Evolutionary conservation across 2,329 filamentous ascomycete genomes (phyloP), one percentile per base, ranked within the genome.

Genomic region (Pestalotiopsis sp.): DNA sequence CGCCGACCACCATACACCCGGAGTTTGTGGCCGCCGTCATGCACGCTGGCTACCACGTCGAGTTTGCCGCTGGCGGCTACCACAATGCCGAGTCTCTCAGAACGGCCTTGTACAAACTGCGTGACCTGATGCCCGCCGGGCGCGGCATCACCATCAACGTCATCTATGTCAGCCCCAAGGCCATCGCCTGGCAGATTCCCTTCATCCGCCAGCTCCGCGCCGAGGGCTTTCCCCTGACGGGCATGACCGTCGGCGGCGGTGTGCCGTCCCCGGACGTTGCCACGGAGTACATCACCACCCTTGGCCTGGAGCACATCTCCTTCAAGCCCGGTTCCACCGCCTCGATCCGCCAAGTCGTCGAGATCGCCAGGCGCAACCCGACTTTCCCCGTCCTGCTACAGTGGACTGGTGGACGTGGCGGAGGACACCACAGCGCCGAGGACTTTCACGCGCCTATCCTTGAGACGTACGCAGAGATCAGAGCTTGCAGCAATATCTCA

Each of bases 1-100:
- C 83, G 4, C 83, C 83, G 36, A 81, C 78, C 66, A 85, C 83
- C 2, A 80, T 82, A 4, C 81, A 81, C 41, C 82, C 80, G 74
- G 83, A 86, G 66, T 86, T 87, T 66, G 85, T 87, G 3, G 80
- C 84, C 6, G 82, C 84, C n/a, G 85, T 84, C 3, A 86, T 85
- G 79, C 86, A 86, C 61, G 85, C 85, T 31, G 82, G 83, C 38
- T 84, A 82, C 69, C 72, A 76, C 66, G 70, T 74, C 20, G 75
- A 76, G 68, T 66, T 76, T 23, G 75, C 82, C 63, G 83, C 83
- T 69, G 85, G 85, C 72, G 84, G 85, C 41, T 87, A 86, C 77
- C 83, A 85, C 74, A 81, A 82, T 60, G 78, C 80, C 31, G 77
- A 78, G 57, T 77, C 77, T 39, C 81, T 86, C 78, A 81, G 78